Evolutionary conservation across 2,329 filamentous ascomycete genomes (phyloP).

Genomic region (Raffaelea arxii): DNA sequence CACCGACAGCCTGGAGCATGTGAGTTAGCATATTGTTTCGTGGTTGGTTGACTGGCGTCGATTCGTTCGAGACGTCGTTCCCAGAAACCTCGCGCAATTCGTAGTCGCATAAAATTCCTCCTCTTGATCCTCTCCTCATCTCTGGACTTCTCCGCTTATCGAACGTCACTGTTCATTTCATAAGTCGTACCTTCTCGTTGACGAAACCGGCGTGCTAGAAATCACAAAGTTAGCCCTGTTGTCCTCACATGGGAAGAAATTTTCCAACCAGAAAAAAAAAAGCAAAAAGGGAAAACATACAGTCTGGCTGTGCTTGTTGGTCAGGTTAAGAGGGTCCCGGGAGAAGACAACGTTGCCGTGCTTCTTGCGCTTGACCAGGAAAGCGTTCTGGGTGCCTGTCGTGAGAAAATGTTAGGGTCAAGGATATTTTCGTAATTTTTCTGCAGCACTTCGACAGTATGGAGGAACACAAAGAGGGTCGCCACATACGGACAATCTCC

Average conservation of each 20-base stretch:
- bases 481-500: constrained; percentile 82
- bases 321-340: constrained; percentile 86
- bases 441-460: too few relatives aligned
- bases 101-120: too few relatives aligned
- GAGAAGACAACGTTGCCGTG: constrained; percentile 82
- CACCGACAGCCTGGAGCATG: constrained; percentile 62
- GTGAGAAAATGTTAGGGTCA: not conserved
- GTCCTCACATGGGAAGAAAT: too few relatives aligned
- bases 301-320: constrained; percentile 89
- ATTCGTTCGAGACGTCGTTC: too few relatives aligned
- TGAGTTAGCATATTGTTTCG: not conserved
- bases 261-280: too few relatives aligned
- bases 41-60: too few relatives aligned
- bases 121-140: too few relatives aligned
- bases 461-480: not conserved
- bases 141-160: too few relatives aligned
- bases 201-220: constrained; percentile 78
- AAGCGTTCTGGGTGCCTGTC: constrained; percentile 80
- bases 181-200: constrained; percentile 70
- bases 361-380: constrained; percentile 79
- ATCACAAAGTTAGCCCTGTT: not conserved
- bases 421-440: too few relatives aligned
- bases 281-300: not conserved
- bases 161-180: too few relatives aligned
- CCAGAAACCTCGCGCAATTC: too few relatives aligned